A percentile compares a stretch with the other conserved stretches of the same genome.
phyloP scores from a whole-genome alignment of 2,329 filamentous ascomycete genomes.

The Colletotrichum ledebouriae region DNA sequence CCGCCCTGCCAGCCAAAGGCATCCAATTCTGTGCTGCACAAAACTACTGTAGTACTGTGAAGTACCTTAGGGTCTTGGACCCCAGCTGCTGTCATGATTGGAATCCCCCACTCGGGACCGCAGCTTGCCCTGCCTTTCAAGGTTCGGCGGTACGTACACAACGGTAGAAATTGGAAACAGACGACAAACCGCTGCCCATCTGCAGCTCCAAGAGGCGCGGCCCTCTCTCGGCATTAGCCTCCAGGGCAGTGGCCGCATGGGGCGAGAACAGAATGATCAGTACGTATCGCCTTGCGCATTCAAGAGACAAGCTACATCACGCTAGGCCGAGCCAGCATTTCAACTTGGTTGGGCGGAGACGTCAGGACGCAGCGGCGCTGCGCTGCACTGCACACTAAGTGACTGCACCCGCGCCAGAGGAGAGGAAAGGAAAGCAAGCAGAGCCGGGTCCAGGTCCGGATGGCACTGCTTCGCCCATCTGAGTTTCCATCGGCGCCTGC shows the following conservation, averaged over 20 bases:
- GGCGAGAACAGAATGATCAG: slow-evolving; percentile 24
- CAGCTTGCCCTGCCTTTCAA: slow-evolving; percentile 36
- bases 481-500: neutral
- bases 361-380: slow-evolving; percentile 33
- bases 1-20: slow-evolving; percentile 3
- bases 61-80: neutral
- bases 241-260: slow-evolving; percentile 37
- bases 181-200: slow-evolving; percentile 39
- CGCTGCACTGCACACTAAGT: slow-evolving; percentile 18
- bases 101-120: slow-evolving; percentile 40
- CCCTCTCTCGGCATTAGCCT: slow-evolving; percentile 43
- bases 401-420: slow-evolving; percentile 16
- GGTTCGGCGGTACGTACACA: slow-evolving; percentile 37
- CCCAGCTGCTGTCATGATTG: slow-evolving; percentile 33
- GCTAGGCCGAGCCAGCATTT: slow-evolving; percentile 28
- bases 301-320: slow-evolving; percentile 29
- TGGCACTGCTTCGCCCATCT: slow-evolving; percentile 17
- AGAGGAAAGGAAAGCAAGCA: slow-evolving; percentile 10
- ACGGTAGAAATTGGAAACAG: slow-evolving; percentile 42
- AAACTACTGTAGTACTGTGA: neutral
- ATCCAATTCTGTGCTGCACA: slow-evolving; percentile 12
- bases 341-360: slow-evolving; percentile 36
- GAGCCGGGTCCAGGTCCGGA: neutral
- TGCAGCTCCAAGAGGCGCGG: slow-evolving; percentile 42
- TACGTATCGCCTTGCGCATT: slow-evolving; percentile 38